Evolutionary conservation across 2,329 filamentous ascomycete species (phyloP), one percentile per base, ranked within the genome.

Genomic region (Leptographium galeiforme): DNA sequence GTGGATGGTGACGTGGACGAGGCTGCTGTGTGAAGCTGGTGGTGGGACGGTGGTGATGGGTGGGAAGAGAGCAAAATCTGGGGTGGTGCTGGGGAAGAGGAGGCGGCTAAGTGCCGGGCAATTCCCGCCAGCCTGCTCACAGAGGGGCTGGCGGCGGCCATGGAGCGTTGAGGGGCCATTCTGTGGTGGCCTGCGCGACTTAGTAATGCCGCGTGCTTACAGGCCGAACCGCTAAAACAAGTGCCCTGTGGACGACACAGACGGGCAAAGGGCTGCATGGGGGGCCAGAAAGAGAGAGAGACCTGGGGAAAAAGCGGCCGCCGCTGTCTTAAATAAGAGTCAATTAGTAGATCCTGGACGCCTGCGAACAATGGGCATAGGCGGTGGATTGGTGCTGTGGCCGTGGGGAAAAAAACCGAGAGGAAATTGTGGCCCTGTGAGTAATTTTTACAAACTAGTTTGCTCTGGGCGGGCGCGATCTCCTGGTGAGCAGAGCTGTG

Each of bases 61-160:
- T 45, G 40, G 30, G 51, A 38, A 45, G 34, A 48, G 12, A 59
- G 11, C 62, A 60, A 39, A 48, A 52, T 3, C 65, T 65, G 40
- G 67, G 57, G 38, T 52, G n/a, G 56, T 59, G 61, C 38, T 61
- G 60, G 67, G 57, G 39, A 53, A 25, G 56, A 60, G 61, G 41
- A 61, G 59, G 54, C 57, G 32, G 53, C 41, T 47, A 60, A 61
- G 51, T 63, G 65, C 53, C 59, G 57, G 52, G 64, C 63, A 58
- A 62, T 61, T 55, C 60, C 58, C 33, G 63, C 59, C 41, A 64
- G 57, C 36, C 64, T 59, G 48, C 63, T 60, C 52, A 62, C 61
- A 48, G 63, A 59, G 56, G 57, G 54, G 58, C 49, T 55, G 36
- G 41, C 47, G n/a, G 30, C 36, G 48, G 50, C 33, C 18, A 34